Evolutionary conservation across 306 rosid species (phyloP).

Genomic region (Begonia loranthoides): DNA sequence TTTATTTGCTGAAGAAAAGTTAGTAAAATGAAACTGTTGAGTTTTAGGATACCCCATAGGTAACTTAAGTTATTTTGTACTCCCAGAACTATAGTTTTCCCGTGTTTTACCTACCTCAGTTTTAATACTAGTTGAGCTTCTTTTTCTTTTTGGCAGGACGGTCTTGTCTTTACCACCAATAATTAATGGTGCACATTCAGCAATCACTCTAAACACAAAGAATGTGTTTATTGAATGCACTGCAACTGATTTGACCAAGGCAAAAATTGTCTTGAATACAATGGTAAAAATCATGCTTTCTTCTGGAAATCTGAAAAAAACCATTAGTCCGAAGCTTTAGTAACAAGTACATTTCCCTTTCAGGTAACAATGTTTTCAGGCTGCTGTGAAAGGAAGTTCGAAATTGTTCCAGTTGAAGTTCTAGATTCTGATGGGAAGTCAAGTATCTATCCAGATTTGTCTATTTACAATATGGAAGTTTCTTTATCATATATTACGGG

Average conservation of each 20-base stretch:
- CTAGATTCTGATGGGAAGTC: conserved; percentile 60
- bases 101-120: neutral
- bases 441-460: conserved; percentile 63
- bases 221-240: conserved; percentile 87
- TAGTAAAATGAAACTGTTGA: too few species aligned
- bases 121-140: neutral
- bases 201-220: conserved; percentile 77
- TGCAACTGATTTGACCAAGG: conserved; percentile 93
- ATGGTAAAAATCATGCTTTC: conserved; percentile 33
- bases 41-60: too few species aligned
- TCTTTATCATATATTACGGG: conserved; percentile 56
- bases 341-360: conserved; percentile 1
- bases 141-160: conserved; percentile 33
- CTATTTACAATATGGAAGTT: conserved; percentile 76
- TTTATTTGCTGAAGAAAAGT: too few species aligned
- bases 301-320: neutral
- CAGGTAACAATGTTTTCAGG: conserved; percentile 74
- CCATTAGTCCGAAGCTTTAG: too few species aligned
- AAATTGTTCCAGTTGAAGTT: conserved; percentile 89
- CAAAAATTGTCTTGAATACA: conserved; percentile 84
- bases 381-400: conserved; percentile 57
- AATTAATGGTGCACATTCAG: conserved; percentile 88
- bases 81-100: too few species aligned
- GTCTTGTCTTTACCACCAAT: conserved; percentile 90
- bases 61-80: too few species aligned